These are phyloP conservation scores for Epichloe gansuensis DNA, from an alignment of 2,329 filamentous ascomycete genomes.

Conservation along the genomic window DNA sequence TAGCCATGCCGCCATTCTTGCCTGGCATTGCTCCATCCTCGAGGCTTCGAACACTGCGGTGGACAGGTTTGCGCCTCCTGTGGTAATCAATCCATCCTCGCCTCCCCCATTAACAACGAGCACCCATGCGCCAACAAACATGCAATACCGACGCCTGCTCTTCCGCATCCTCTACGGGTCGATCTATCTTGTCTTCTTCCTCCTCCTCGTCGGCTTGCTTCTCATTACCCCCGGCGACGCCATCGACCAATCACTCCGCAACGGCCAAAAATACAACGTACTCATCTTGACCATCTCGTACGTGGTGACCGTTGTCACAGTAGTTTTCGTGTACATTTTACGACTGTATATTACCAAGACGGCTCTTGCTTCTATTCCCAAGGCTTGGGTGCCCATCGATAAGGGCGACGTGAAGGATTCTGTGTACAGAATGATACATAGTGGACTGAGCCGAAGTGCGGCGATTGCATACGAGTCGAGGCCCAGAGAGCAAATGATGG, in stretches of 20 bases:
- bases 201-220: conserved; percentile 60
- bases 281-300: conserved; percentile 71
- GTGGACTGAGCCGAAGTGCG: conserved; percentile 62
- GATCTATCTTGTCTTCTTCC: conserved; percentile 62
- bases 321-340: conserved; percentile 64
- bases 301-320: conserved; percentile 55
- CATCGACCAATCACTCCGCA: conserved; percentile 61
- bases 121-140: conserved; percentile 2
- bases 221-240: conserved; percentile 70
- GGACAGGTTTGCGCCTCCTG: neutral
- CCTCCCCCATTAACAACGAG: neutral
- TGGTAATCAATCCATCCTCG: neutral
- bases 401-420: conserved; percentile 66
- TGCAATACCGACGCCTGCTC: conserved; percentile 32
- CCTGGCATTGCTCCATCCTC: conserved; percentile 5
- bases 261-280: conserved; percentile 61
- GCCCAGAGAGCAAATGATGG: conserved; percentile 16
- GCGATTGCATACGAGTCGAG: conserved; percentile 59
- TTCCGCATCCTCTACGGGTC: conserved; percentile 73
- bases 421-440: conserved; percentile 63
- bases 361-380: conserved; percentile 71
- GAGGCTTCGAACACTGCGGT: neutral
- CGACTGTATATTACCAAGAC: conserved; percentile 80
- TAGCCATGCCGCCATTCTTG: conserved; percentile 16
- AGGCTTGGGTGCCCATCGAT: conserved; percentile 73